Evolutionary conservation across 2,329 filamentous ascomycete genomes (phyloP), one percentile per base, ranked within the genome.

Genomic region (Claviceps capensis): DNA sequence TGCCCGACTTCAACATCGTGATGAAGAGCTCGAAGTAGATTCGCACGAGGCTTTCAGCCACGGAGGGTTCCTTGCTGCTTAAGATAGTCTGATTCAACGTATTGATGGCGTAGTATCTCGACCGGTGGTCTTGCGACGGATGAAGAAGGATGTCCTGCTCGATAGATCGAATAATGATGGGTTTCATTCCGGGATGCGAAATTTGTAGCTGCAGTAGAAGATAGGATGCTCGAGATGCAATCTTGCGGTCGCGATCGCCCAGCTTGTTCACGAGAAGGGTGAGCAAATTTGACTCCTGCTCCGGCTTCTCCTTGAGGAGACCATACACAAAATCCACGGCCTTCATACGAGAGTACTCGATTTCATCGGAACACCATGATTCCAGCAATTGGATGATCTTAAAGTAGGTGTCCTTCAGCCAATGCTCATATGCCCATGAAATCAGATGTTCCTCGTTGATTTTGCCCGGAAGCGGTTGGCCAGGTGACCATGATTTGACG

Each of bases 71-170:
- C 61, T 85, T 93, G 51, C 72, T 79, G 66, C 87, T 95, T 48
- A 98, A 70, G 48, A 97, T 90, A 0, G 91, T 97, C 69, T 98
- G 94, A 65, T 98, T 98, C 48, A 98, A 75, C 0, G 93, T 97
- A 65, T 96, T 96, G 65, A 95, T 83, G 37, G 88, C 90, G 67
- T 95, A 96, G 69, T 98, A 98, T 64, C 88, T 94, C 42, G 91
- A 88, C 60, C 94, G 86, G 38, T 85, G 75, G 62, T 82, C 91
- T 67, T 97, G 93, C 11, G 88, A 86, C 0, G 90, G 87, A 50
- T 88, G 82, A 64, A 96, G 85, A 22, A 98, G 72, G 47, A 95
- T 78, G 60, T 97, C 91, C 51, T 86, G 83, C 67, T 98, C 91
- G 44, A 98, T 82, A 9, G 83, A 81, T 55, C 81, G 83, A 58